Evolutionary conservation across 352 stramenopile genomes (phyloP), one percentile per base, ranked within the genome.

Genomic region (Globisporangium acanthophoron): DNA sequence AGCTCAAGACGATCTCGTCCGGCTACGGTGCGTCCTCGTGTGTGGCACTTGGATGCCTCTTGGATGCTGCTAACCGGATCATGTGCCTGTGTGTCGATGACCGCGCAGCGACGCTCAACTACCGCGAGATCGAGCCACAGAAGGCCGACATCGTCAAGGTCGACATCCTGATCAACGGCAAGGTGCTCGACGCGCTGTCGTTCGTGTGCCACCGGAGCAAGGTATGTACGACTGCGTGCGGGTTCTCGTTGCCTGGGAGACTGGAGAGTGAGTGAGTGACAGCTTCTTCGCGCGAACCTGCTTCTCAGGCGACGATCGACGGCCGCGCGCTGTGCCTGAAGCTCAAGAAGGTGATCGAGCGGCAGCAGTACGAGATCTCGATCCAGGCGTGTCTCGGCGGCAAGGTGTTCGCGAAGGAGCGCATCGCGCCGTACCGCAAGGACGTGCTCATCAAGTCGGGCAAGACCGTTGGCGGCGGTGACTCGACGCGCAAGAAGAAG

Each of bases 341-440:
- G 66, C 83, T 99, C 20, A 97, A 98, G 70, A 88, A 96, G 46
- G 92, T 99, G 60, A 97, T 98, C 44, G 81, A 93, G 54, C 73
- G 97, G 1, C 97, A 99, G 78, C 97, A 99, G 70, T 99, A 99
- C 68, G 97, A 99, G 61, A 98, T 98, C 41, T 94, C 96, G 15
- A 98, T 99, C 61, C 97, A 99, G 67, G 97, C 97, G 13, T 97
- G 93, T 49, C 79, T 98, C 5, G 92, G 94, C 29, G 79, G 74
- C 29, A 99, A 98, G 74, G 67, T 99, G 31, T 97, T 99, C 65
- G 97, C 97, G 11, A 97, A 96, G 62, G 96, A 99, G 66, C 82
- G 96, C 49, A 98, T 99, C 54, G 71, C 88, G 43, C 95, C 97
- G 5, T 98, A 96, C 73, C 89, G 97, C 48, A 99, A 99, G 66